Evolutionary conservation across 495 filamentous ascomycete species (phyloP).

Genomic region (Glutinoglossum americanum): DNA sequence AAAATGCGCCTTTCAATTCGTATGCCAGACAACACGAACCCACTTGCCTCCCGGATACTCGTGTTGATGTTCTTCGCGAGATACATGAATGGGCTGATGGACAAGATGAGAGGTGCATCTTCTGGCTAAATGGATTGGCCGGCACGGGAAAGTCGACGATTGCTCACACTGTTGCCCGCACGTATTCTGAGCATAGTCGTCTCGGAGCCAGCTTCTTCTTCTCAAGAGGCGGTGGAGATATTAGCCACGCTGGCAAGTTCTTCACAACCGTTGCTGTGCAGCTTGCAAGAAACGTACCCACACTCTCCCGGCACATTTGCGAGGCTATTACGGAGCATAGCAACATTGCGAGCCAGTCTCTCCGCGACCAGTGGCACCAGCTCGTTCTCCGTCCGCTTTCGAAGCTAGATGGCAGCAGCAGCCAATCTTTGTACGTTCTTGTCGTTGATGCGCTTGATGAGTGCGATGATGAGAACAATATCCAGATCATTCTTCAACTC

Average conservation of each 20-base stretch:
- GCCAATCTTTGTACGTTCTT: background rate
- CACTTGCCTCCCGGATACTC: constrained; percentile 16
- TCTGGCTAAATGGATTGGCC: constrained; percentile 24
- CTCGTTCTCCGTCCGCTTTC: constrained; percentile 8
- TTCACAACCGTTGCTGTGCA: constrained; percentile 5
- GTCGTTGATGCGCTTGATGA: constrained; percentile 12
- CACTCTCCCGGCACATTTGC: constrained; percentile 1
- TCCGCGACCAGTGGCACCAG: constrained; percentile 8
- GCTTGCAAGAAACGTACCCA: background rate
- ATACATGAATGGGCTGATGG: constrained; percentile 15
- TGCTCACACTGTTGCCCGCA: constrained; percentile 7
- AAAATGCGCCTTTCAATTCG: background rate
- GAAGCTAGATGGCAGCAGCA: constrained; percentile 4
- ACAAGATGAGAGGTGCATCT: constrained; percentile 12
- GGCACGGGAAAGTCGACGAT: constrained; percentile 22
- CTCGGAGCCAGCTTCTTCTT: constrained; percentile 6
- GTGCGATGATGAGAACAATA: constrained; percentile 10
- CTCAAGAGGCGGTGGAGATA: constrained; percentile 7
- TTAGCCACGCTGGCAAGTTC: constrained; percentile 8
- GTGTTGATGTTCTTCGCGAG: constrained; percentile 15
- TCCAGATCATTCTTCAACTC: constrained; percentile 10
- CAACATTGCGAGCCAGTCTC: constrained; percentile 5
- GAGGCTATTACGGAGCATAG: constrained; percentile 5
- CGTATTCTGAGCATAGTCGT: constrained; percentile 1
- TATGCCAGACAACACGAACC: background rate